Percentiles rank a stretch among this genome's conserved stretches.
Conservation (phyloP, 345 rosid genomes). For the Streptanthus diversifolius region DNA sequence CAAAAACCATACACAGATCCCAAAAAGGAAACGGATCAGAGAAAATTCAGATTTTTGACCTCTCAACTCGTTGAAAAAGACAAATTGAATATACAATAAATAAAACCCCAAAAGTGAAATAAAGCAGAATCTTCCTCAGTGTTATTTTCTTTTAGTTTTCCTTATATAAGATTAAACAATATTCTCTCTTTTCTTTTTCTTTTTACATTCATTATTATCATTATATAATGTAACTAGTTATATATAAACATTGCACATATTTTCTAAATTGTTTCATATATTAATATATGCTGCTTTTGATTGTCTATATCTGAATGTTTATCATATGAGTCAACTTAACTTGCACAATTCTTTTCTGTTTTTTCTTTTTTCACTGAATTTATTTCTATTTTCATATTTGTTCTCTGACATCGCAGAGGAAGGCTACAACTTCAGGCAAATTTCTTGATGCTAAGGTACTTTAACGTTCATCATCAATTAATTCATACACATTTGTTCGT, state of each 20-base stretch:
- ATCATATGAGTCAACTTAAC: conserved; percentile 6
- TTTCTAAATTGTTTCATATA: neutral
- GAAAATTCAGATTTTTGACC: conserved; percentile 32
- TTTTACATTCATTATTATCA: neutral
- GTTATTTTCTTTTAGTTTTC: neutral
- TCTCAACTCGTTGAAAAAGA: conserved; percentile 15
- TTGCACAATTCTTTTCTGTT: neutral
- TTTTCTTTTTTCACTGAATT: neutral
- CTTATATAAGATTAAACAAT: conserved; percentile 8
- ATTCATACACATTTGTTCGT: neutral
- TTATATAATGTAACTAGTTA: neutral
- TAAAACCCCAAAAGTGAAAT: neutral
- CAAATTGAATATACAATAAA: conserved; percentile 18
- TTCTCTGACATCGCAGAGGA: conserved; percentile 59
- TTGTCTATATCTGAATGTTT: neutral
- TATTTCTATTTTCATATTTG: conserved; percentile 17
- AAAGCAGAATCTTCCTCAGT: conserved; percentile 20
- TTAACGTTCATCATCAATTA: conserved; percentile 1
- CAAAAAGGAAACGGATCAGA: conserved; percentile 35
- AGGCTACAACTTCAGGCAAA: conserved; percentile 73
- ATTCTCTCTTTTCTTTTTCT: neutral
- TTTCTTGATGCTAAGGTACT: conserved; percentile 91
- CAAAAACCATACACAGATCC: conserved; percentile 37
- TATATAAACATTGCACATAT: neutral
- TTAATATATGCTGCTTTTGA: neutral